Conservation (phyloP, 768 basidiomycete species). For the Botryobasidium botryosum region DNA sequence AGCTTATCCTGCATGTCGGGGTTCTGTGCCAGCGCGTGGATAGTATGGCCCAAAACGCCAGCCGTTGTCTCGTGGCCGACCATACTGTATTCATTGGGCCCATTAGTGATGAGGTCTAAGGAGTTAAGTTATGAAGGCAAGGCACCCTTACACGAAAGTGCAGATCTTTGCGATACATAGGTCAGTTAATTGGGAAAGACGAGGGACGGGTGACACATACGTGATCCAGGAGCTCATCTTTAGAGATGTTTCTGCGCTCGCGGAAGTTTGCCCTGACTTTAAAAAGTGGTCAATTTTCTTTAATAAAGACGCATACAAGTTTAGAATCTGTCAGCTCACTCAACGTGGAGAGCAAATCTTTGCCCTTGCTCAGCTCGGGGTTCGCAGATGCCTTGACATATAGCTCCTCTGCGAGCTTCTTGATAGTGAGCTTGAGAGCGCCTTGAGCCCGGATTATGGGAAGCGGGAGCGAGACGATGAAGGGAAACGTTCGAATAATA, state of each 20-base stretch:
- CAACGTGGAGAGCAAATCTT: slow-evolving; percentile 11
- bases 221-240: slow-evolving; percentile 10
- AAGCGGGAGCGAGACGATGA: slow-evolving; percentile 16
- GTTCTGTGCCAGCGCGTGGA: slow-evolving; percentile 25
- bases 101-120: not conserved
- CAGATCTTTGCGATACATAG: no score
- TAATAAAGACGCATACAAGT: no score
- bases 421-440: slow-evolving; percentile 4
- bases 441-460: not conserved
- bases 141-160: not conserved
- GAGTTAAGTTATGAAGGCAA: not conserved
- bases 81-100: slow-evolving; percentile 18
- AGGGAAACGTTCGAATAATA: slow-evolving; percentile 17
- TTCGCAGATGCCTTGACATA: no score
- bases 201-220: not conserved
- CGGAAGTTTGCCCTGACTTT: no score
- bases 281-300: not conserved
- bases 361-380: slow-evolving; percentile 7
- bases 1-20: slow-evolving; percentile 24
- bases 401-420: slow-evolving; percentile 7
- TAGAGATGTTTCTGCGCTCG: no score
- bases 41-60: slow-evolving; percentile 22
- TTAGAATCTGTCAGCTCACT: no score
- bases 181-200: not conserved
- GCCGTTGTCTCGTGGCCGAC: slow-evolving; percentile 30